phyloP scores from a whole-genome alignment of 2,329 filamentous ascomycete genomes.

The Pseudocercospora fuligena region DNA sequence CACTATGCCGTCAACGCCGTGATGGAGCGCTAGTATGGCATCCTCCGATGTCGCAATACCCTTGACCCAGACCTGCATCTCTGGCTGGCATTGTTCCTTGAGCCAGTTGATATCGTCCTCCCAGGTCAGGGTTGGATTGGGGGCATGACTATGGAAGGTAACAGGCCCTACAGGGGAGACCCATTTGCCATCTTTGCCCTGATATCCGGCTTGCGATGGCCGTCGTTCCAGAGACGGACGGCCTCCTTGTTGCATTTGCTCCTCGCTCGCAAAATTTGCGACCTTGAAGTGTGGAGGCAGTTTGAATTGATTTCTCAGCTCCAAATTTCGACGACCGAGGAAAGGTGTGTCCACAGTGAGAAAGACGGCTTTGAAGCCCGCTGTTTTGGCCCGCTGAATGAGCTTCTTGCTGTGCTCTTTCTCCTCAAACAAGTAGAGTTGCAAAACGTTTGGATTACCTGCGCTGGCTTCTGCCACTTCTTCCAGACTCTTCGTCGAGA shows the following conservation, averaged over 20 bases:
- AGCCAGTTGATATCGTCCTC: slow-evolving; percentile 57
- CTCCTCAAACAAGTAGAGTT: slow-evolving; percentile 61
- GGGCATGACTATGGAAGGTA: slow-evolving; percentile 47
- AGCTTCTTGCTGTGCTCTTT: slow-evolving; percentile 53
- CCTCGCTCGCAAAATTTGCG: slow-evolving; percentile 41
- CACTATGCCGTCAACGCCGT: slow-evolving; percentile 50
- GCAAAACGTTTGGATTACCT: slow-evolving; percentile 56
- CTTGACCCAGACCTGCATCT: slow-evolving; percentile 56
- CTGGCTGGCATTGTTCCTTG: slow-evolving; percentile 48
- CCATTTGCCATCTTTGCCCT: slow-evolving; percentile 35
- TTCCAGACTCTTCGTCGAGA: slow-evolving; percentile 56
- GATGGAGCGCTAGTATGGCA: slow-evolving; percentile 51
- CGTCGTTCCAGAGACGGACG: slow-evolving; percentile 15
- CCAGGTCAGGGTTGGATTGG: slow-evolving; percentile 52
- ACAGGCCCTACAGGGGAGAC: slow-evolving; percentile 42
- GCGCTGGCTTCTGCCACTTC: slow-evolving; percentile 53
- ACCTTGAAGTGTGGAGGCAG: slow-evolving; percentile 43
- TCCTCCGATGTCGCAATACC: slow-evolving; percentile 50
- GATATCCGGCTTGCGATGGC: slow-evolving; percentile 17
- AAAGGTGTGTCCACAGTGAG: slow-evolving; percentile 62
- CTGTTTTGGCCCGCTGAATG: slow-evolving; percentile 42
- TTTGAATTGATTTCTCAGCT: slow-evolving; percentile 60
- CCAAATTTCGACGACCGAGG: slow-evolving; percentile 59
- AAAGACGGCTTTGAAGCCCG: slow-evolving; percentile 61
- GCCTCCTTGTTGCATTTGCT: slow-evolving; percentile 20